Evolutionary conservation across 805 yeast species (phyloP), one percentile per base, ranked within the genome.

Genomic region (Starmerella bombicola): DNA sequence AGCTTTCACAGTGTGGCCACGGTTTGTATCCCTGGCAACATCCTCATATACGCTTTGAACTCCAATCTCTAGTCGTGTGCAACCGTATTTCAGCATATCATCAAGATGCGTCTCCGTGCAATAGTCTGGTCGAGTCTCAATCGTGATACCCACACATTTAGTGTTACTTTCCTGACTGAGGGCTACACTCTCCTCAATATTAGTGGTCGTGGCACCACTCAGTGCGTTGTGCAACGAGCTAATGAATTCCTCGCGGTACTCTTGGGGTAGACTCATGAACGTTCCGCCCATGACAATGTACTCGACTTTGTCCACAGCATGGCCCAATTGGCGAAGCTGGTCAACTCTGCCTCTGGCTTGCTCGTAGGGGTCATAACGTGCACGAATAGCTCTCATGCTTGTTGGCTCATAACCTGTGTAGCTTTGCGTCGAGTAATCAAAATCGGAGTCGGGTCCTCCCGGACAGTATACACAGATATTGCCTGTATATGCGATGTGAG

Each of bases 201-300:
- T 77, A 15, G 70, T 73, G 46, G 95, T 93, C 51, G 81, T 80
- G 58, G 75, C 84, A 29, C 98, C 98, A 10, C 95, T 81, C 42
- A 91, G 67, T 0, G 98, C 98, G 60, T 91, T 91, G 63, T 91
- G 98, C 49, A 91, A 64, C 54, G 82, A 85, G 13, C 85, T 73
- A 45, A 91, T 86, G 55, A 91, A 91, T 41, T 68, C 72, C 59
- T 91, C 98, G 45, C 98, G 69, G 62, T 91, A 91, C 38, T 80
- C 88, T 38, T 74, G 71, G 15, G 95, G 93, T 45, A 91, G 68
- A 2, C 94, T 80, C 98, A 91, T 91, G 60, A 91, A 91, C 0
- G 98, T 91, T 49, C 98, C 98, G 40, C 98, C 98, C 98, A 91
- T 91, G 49, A 91, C 78, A 48, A 91, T 91, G 58, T 91, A 91